Conservation (phyloP, 2,329 filamentous ascomycete species). For the Ustulina deusta region DNA sequence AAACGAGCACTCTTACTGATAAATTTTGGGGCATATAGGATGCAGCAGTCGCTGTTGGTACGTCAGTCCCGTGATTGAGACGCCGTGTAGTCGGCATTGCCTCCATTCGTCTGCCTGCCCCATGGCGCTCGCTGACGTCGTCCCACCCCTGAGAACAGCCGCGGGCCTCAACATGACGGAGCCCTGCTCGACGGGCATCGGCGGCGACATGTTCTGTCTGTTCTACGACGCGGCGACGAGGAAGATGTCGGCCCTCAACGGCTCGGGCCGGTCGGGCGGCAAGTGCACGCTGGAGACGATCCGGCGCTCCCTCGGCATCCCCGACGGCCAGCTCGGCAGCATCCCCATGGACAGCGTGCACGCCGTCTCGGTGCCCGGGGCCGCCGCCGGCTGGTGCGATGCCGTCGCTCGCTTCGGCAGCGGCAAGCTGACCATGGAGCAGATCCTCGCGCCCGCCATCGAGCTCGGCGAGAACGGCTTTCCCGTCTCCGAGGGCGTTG, state of each 20-base stretch:
- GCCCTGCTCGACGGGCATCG: constrained; percentile 92
- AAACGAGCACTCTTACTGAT: neutral
- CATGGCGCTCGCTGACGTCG: neutral
- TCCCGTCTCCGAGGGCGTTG: constrained; percentile 84
- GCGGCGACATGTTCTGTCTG: constrained; percentile 96
- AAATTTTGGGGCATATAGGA: constrained; percentile 70
- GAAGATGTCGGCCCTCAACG: constrained; percentile 88
- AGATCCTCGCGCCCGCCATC: constrained; percentile 86
- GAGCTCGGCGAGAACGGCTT: constrained; percentile 89
- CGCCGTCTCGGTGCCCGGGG: constrained; percentile 88
- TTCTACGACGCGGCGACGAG: constrained; percentile 88
- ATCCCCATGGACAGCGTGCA: constrained; percentile 84
- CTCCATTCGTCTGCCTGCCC: neutral
- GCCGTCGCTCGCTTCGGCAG: constrained; percentile 89
- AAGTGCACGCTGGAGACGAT: constrained; percentile 77
- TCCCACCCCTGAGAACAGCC: constrained; percentile 64
- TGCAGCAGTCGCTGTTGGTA: constrained; percentile 93
- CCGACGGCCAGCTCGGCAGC: constrained; percentile 62
- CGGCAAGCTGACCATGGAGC: constrained; percentile 79
- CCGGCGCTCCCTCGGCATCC: constrained; percentile 75
- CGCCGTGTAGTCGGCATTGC: neutral
- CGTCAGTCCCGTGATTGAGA: constrained; percentile 48
- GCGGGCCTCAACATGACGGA: constrained; percentile 95
- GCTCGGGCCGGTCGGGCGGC: constrained; percentile 84
- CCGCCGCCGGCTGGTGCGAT: constrained; percentile 93